These are phyloP conservation scores for Sanghuangporus sanghuang DNA, from an alignment of 1,284 basidiomycete genomes.

Conservation along the genomic window DNA sequence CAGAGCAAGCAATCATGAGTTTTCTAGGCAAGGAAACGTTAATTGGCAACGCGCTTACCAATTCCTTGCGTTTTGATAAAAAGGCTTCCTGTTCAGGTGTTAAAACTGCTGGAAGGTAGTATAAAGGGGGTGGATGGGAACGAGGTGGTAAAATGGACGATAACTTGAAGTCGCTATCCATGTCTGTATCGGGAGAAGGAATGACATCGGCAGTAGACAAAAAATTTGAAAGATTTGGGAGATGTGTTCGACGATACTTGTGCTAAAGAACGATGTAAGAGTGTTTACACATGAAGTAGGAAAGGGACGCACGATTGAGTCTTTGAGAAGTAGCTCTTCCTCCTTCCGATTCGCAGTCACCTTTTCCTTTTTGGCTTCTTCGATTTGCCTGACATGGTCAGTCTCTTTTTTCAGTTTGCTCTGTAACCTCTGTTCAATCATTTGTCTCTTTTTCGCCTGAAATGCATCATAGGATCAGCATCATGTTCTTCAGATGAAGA, in stretches of 20 bases:
- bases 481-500: neutral
- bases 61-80: constrained; percentile 51
- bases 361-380: constrained; percentile 80
- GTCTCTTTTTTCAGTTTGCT: constrained; percentile 75
- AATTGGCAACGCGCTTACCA: constrained; percentile 29
- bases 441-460: constrained; percentile 73
- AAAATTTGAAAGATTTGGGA: constrained; percentile 71
- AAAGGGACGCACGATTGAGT: constrained; percentile 58
- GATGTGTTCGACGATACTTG: constrained; percentile 61
- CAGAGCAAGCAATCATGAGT: neutral
- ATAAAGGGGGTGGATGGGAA: constrained; percentile 68
- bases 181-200: constrained; percentile 24
- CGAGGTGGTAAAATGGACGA: constrained; percentile 35
- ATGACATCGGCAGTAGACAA: constrained; percentile 69
- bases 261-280: constrained; percentile 36
- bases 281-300: neutral
- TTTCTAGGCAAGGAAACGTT: neutral
- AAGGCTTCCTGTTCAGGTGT: constrained; percentile 68
- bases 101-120: constrained; percentile 67
- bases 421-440: constrained; percentile 76
- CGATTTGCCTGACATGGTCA: constrained; percentile 73
- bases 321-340: constrained; percentile 72
- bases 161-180: constrained; percentile 12
- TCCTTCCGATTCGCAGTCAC: constrained; percentile 67
- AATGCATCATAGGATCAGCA: constrained; percentile 7